These are phyloP conservation scores for Mucor velutinosus DNA, from an alignment of 371 early-diverging fungal species.

Conservation along the genomic window DNA sequence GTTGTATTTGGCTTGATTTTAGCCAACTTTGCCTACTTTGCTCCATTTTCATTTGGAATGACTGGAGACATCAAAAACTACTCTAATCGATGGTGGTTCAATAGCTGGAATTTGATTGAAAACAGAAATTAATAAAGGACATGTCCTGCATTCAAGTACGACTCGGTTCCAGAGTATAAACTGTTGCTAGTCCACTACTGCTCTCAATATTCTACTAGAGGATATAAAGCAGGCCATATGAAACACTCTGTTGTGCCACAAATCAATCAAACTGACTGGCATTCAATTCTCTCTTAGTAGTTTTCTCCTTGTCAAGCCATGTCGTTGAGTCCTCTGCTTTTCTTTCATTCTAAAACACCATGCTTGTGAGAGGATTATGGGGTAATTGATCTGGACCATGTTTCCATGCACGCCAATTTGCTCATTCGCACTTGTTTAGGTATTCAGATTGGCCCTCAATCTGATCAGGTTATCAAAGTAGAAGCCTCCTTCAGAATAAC, in stretches of 20 bases:
- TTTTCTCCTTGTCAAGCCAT: background rate
- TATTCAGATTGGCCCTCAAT: background rate
- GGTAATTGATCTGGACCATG: background rate
- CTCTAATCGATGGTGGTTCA: conserved; percentile 52
- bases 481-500: conserved; percentile 6
- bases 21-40: conserved; percentile 72
- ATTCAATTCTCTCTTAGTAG: background rate
- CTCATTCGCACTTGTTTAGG: background rate
- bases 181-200: background rate
- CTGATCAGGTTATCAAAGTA: background rate
- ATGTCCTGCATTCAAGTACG: background rate
- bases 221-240: no score
- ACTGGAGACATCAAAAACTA: conserved; percentile 65
- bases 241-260: background rate
- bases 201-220: no score
- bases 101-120: conserved; percentile 53
- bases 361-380: conserved; percentile 15
- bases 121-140: conserved; percentile 10
- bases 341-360: conserved; percentile 2
- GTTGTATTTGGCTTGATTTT: conserved; percentile 48
- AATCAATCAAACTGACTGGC: background rate
- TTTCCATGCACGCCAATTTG: background rate
- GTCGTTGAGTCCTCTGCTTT: background rate
- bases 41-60: conserved; percentile 88
- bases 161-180: no score